Evolutionary conservation across 768 basidiomycete species (phyloP), one percentile per base, ranked within the genome.

Genomic region (Suillus americanus): DNA sequence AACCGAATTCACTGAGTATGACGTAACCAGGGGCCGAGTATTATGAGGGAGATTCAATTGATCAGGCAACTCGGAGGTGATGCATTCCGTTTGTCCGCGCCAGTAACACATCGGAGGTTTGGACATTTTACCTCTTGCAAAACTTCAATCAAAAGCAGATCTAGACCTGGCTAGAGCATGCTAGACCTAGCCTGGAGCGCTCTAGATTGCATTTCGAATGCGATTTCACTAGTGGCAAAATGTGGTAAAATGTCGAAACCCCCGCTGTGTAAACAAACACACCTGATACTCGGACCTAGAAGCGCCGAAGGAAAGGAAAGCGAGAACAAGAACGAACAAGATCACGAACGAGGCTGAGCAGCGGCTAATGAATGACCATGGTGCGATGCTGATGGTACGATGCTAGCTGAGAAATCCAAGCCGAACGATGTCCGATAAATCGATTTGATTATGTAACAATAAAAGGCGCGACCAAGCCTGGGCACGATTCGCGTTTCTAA

Each of bases 401-500:
- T 59, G 38, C 18, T 41, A 20, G 57, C 38, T 41, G 18, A 59
- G 13, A 57, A 57, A 57, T 57, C 5, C 38, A 30, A 53, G 60
- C 64, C 64, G 64, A 64, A 64, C 25, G 61, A 64, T 16, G 37
- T 51, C 64, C 64, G 64, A 62, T 45, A 56, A 65, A 13, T n/a
- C 16, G 35, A 14, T 37, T 13, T 45, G 56, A 45, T 46, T 45
- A 18, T 16, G 16, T 35, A 35, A 14, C 37, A 62, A 25, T 37
- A 48, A 40, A 6, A 67, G 43, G 3, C 37, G 3, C 14, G 25
- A n/a, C 59, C 43, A 18, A 48, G n/a, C n/a, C n/a, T n/a, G n/a
- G 13, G 48, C 63, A 28, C 16, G 28, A 28, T 3, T 28, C 64
- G 48, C 57, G 72, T 72, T 65, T 57, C 35, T 13, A 30, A 18